Percentiles rank a stretch among this genome's conserved stretches.
phyloP scores from a whole-genome alignment of 2,329 filamentous ascomycete genomes.

The Sporothrix brunneoviolacea region DNA sequence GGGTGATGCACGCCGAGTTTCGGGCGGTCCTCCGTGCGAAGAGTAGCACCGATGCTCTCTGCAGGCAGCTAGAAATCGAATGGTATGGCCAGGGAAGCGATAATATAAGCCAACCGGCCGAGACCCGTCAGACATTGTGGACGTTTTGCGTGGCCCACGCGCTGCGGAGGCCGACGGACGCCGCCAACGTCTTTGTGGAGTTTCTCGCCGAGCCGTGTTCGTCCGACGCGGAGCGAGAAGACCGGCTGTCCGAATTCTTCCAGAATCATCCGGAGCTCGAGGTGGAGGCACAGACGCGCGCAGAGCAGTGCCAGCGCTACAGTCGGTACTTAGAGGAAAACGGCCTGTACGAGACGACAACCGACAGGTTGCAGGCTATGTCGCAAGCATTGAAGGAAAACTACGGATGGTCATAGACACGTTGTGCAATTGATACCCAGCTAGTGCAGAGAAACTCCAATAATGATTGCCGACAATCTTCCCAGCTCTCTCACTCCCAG shows the following conservation, averaged over 20 bases:
- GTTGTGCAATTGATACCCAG: too few relatives aligned
- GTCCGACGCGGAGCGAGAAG: background rate
- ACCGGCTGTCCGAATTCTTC: background rate
- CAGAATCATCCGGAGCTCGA: background rate
- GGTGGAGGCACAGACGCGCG: background rate
- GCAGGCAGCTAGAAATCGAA: background rate
- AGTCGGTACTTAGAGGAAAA: background rate
- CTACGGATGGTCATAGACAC: too few relatives aligned
- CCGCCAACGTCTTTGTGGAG: slow-evolving; percentile 3
- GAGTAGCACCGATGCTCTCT: background rate
- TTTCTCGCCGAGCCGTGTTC: background rate
- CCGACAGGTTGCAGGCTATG: background rate
- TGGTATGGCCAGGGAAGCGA: slow-evolving; percentile 9
- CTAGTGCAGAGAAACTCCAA: too few relatives aligned
- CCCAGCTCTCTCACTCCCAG: slow-evolving; percentile 40
- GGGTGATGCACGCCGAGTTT: background rate
- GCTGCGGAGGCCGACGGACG: slow-evolving; percentile 1
- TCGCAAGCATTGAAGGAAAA: background rate
- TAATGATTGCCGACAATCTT: too few relatives aligned
- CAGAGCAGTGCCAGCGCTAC: background rate
- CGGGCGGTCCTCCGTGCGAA: background rate
- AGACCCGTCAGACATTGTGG: too few relatives aligned
- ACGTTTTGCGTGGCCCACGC: slow-evolving; percentile 5
- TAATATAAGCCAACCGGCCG: background rate
- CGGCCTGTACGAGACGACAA: slow-evolving; percentile 1